Percentiles rank a stretch among this genome's conserved stretches.
phyloP scores from a whole-genome alignment of 305 asterid species.

The Solanum aculeatissimum region DNA sequence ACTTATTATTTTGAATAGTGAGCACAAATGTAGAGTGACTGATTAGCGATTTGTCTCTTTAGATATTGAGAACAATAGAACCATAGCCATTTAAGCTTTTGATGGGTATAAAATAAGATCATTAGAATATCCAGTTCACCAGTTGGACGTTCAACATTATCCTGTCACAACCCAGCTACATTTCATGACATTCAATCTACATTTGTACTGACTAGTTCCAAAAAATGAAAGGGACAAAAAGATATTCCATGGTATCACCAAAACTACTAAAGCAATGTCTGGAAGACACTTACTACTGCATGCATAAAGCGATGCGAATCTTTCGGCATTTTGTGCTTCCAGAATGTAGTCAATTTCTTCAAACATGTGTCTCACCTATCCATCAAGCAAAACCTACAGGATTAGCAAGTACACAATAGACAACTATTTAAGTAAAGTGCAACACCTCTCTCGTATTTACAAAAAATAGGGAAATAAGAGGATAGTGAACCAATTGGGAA shows the following conservation, averaged over 20 bases:
- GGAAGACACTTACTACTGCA: slow-evolving; percentile 33
- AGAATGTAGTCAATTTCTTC: slow-evolving; percentile 91
- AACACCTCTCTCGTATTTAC: neutral
- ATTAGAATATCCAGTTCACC: neutral
- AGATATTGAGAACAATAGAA: neutral
- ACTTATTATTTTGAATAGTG: neutral
- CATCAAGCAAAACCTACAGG: slow-evolving; percentile 17
- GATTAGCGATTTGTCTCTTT: neutral
- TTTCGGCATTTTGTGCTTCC: slow-evolving; percentile 97
- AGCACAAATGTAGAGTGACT: neutral
- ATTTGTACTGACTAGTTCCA: neutral
- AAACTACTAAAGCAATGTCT: neutral
- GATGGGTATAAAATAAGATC: neutral
- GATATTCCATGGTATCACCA: neutral
- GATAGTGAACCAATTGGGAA: neutral
- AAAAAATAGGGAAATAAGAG: neutral
- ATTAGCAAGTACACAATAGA: slow-evolving; percentile 2
- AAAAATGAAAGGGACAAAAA: neutral
- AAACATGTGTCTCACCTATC: slow-evolving; percentile 89
- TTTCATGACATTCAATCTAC: neutral
- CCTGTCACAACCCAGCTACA: neutral
- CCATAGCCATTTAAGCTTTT: neutral
- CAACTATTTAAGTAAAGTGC: neutral
- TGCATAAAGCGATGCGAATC: slow-evolving; percentile 77
- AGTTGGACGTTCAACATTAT: neutral